Conservation (phyloP, 1,284 basidiomycete genomes). For the Boletus semigastroideus region DNA sequence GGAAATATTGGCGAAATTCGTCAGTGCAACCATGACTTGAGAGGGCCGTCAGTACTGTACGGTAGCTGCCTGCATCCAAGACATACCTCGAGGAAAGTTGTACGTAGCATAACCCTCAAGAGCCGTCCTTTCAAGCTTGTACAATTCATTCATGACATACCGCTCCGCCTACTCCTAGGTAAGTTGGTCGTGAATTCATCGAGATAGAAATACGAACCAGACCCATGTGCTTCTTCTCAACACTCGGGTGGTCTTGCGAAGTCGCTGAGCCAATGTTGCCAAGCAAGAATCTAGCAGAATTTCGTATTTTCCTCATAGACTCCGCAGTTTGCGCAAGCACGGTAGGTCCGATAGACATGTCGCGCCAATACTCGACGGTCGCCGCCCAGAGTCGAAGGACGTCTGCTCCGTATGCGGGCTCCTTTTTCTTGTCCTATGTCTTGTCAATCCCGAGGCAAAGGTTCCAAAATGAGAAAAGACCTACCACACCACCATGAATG, state of each 20-base stretch:
- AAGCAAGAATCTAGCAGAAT: conserved; percentile 87
- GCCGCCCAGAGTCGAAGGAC: conserved; percentile 91
- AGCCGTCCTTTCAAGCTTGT: conserved; percentile 66
- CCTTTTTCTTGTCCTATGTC: conserved; percentile 60
- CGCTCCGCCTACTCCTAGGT: conserved; percentile 62
- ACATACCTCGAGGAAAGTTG: conserved; percentile 82
- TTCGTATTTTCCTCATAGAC: conserved; percentile 83
- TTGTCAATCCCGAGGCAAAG: conserved; percentile 5
- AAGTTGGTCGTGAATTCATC: background rate
- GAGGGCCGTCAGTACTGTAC: conserved; percentile 5
- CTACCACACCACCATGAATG: conserved; percentile 76
- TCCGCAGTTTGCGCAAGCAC: conserved; percentile 80
- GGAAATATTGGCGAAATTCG: conserved; percentile 68
- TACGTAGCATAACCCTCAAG: conserved; percentile 71
- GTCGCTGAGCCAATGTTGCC: conserved; percentile 68
- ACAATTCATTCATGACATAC: conserved; percentile 86
- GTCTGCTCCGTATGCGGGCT: conserved; percentile 85
- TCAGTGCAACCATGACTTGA: conserved; percentile 58
- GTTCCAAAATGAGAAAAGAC: conserved; percentile 23
- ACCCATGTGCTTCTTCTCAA: conserved; percentile 51
- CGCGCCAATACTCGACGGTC: conserved; percentile 87
- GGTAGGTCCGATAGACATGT: conserved; percentile 83
- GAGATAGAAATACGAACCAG: conserved; percentile 49
- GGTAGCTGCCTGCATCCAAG: background rate
- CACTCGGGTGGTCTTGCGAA: conserved; percentile 28